A percentile compares a stretch with the other conserved stretches of the same genome.
These are phyloP conservation scores for Gossypium anomalum DNA, from an alignment of 345 rosid genomes.

Conservation along the genomic window DNA sequence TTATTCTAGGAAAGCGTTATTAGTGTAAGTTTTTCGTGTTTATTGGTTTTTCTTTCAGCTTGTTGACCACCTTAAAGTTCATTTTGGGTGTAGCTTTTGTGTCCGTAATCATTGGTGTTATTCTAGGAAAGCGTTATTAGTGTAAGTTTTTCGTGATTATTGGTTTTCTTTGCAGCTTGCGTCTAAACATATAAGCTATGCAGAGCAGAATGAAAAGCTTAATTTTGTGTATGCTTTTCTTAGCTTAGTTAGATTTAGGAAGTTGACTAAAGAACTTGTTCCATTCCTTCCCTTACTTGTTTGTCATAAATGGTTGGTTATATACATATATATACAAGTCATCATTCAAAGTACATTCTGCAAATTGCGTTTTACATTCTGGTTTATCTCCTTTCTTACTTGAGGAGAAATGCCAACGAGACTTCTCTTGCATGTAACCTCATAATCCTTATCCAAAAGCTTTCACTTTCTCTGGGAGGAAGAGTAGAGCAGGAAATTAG, in stretches of 20 bases:
- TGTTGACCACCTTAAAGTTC: constrained; percentile 46
- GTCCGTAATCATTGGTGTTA: constrained; percentile 65
- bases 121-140: constrained; percentile 80
- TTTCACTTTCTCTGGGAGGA: background rate
- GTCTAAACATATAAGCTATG: background rate
- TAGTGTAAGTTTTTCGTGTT: constrained; percentile 26
- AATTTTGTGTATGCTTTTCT: background rate
- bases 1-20: constrained; percentile 73
- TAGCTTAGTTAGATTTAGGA: too few relatives aligned
- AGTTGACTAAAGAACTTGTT: background rate
- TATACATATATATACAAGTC: background rate
- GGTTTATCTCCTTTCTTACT: background rate
- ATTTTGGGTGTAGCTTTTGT: constrained; percentile 62
- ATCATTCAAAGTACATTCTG: background rate
- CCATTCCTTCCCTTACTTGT: background rate
- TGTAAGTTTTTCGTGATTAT: constrained; percentile 1
- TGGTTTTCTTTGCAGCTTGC: background rate
- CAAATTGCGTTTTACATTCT: background rate
- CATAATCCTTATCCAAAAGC: background rate
- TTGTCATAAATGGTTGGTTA: background rate
- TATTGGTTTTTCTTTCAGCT: background rate
- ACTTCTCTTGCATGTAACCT: background rate
- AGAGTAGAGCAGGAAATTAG: background rate
- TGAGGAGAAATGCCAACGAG: background rate
- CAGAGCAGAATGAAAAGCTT: background rate